Percentiles rank a stretch among this genome's conserved stretches.
Conservation (phyloP, 2,329 filamentous ascomycete genomes). For the Phaeophleospora eucalypticola region DNA sequence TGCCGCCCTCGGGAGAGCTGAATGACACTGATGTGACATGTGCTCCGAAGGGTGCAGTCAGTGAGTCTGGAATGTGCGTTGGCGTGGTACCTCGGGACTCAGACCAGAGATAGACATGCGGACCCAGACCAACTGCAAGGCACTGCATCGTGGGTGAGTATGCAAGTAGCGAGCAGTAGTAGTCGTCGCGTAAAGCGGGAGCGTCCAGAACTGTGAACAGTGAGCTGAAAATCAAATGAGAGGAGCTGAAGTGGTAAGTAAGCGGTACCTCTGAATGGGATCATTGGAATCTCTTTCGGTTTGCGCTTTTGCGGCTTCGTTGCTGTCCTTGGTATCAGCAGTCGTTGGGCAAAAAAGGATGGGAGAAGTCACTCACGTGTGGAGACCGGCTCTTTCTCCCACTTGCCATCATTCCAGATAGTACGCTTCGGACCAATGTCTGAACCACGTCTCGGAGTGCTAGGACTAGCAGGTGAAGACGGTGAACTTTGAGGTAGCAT, state of each 20-base stretch:
- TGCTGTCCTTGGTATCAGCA: conserved; percentile 6
- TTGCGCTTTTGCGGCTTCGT: conserved; percentile 12
- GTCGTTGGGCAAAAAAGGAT: too few relatives aligned
- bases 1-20: conserved; percentile 71
- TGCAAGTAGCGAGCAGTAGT: conserved; percentile 87
- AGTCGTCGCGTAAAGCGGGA: conserved; percentile 85
- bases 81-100: conserved; percentile 55
- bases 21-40: conserved; percentile 84
- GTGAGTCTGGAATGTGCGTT: conserved; percentile 44
- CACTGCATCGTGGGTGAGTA: conserved; percentile 72
- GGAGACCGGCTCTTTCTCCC: conserved; percentile 16
- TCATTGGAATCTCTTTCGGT: conserved; percentile 28
- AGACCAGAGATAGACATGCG: conserved; percentile 83
- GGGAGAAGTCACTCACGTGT: neutral
- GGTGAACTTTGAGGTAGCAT: conserved; percentile 53
- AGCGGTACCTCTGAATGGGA: conserved; percentile 28
- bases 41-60: conserved; percentile 48
- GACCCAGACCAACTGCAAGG: conserved; percentile 77
- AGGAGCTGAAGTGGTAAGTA: too few relatives aligned
- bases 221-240: too few relatives aligned
- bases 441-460: conserved; percentile 10
- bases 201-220: conserved; percentile 68
- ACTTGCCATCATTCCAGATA: conserved; percentile 22
- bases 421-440: conserved; percentile 8
- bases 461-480: conserved; percentile 5